Percentiles rank a stretch among this genome's conserved stretches.
phyloP scores from a whole-genome alignment of 2,329 filamentous ascomycete genomes.

The Pleurostoma richardsiae region DNA sequence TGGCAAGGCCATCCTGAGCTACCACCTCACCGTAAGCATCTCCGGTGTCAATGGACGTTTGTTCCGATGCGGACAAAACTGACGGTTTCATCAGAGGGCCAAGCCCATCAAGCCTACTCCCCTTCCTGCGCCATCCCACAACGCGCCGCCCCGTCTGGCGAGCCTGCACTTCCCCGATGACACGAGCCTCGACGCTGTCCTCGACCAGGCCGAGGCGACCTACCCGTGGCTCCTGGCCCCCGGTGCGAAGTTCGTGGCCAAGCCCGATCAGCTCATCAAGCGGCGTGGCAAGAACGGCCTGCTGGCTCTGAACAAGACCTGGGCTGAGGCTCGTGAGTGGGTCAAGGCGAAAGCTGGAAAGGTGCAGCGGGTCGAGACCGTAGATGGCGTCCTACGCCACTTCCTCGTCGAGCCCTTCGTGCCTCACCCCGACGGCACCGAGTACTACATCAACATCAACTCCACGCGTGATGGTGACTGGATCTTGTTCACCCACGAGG shows the following conservation, averaged over 20 bases:
- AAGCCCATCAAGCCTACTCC: slow-evolving; percentile 97
- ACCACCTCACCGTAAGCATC: slow-evolving; percentile 72
- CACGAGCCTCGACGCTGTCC: slow-evolving; percentile 73
- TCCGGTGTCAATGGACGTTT: too few relatives aligned
- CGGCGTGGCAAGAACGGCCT: slow-evolving; percentile 98
- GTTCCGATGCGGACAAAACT: too few relatives aligned
- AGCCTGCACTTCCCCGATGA: slow-evolving; percentile 92
- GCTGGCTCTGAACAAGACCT: slow-evolving; percentile 93
- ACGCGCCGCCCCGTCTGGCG: slow-evolving; percentile 84
- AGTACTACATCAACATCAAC: slow-evolving; percentile 99
- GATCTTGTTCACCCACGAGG: slow-evolving; percentile 99
- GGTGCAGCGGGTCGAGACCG: slow-evolving; percentile 87
- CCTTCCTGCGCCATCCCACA: slow-evolving; percentile 81
- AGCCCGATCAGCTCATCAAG: slow-evolving; percentile 99
- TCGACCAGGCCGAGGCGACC: slow-evolving; percentile 92
- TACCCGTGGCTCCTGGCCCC: slow-evolving; percentile 90
- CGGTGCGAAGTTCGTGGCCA: slow-evolving; percentile 86
- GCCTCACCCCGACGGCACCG: slow-evolving; percentile 88
- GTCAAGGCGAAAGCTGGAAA: slow-evolving; percentile 89
- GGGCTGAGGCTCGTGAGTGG: slow-evolving; percentile 91
- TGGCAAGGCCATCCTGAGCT: slow-evolving; percentile 99
- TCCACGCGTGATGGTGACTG: slow-evolving; percentile 98
- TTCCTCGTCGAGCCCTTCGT: slow-evolving; percentile 99
- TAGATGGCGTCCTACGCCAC: slow-evolving; percentile 81
- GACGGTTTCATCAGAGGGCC: slow-evolving; percentile 48